phyloP scores from a whole-genome alignment of 306 rosid genomes.

The Lablab purpureus region DNA sequence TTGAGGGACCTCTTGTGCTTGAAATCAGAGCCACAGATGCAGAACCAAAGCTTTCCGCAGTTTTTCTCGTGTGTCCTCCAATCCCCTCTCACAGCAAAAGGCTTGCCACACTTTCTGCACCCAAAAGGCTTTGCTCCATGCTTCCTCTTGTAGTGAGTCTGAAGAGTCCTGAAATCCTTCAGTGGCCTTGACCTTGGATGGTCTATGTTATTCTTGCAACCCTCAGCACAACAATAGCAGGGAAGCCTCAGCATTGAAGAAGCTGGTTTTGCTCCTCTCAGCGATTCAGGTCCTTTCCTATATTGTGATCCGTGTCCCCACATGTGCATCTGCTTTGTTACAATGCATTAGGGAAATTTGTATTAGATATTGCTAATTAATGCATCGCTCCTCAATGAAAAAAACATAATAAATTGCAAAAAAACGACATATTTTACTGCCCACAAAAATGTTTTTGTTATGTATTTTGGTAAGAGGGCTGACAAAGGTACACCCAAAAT shows the following conservation, averaged over 20 bases:
- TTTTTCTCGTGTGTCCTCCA: slow-evolving; percentile 99
- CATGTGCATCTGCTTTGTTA: slow-evolving; percentile 83
- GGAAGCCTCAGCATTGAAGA: slow-evolving; percentile 86
- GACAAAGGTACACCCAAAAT: not conserved
- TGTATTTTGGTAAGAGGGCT: not conserved
- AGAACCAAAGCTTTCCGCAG: slow-evolving; percentile 95
- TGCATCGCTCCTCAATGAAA: not conserved
- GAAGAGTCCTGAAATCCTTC: slow-evolving; percentile 91
- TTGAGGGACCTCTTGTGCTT: slow-evolving; percentile 94
- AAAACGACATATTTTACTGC: not conserved
- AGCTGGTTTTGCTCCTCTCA: slow-evolving; percentile 78
- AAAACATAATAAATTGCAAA: not conserved
- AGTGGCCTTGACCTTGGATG: slow-evolving; percentile 90
- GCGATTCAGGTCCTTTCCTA: slow-evolving; percentile 88
- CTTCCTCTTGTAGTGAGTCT: slow-evolving; percentile 92
- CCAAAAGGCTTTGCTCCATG: slow-evolving; percentile 91
- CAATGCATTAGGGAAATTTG: not conserved
- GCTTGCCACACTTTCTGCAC: slow-evolving; percentile 85
- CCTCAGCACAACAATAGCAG: slow-evolving; percentile 95
- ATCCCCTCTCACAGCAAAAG: slow-evolving; percentile 88
- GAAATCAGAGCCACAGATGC: slow-evolving; percentile 94
- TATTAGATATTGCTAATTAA: not conserved
- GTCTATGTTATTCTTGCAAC: slow-evolving; percentile 83
- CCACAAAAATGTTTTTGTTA: not conserved
- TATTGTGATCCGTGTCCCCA: slow-evolving; percentile 99